These are phyloP conservation scores for Orbilia brochopaga DNA, from an alignment of 2,329 filamentous ascomycete species.

Conservation along the genomic window DNA sequence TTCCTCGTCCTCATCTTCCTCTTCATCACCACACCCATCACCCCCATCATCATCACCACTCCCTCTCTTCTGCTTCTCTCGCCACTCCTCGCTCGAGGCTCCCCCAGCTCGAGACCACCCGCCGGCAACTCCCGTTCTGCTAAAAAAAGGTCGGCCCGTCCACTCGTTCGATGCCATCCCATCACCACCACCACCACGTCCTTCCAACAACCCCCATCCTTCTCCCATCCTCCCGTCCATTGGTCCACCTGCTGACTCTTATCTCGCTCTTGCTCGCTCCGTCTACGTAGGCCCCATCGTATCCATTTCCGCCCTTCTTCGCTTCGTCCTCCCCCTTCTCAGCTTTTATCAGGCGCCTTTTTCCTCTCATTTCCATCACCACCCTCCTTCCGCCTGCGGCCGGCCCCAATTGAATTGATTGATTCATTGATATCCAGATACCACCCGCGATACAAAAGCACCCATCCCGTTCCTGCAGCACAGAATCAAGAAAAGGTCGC, in stretches of 20 bases:
- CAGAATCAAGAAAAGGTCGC: no score
- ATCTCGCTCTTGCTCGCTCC: no score
- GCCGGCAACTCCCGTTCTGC: neutral
- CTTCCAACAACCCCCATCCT: no score
- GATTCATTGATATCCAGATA: conserved; percentile 49
- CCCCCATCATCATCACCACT: conserved; percentile 6
- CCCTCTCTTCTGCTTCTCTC: conserved; percentile 22
- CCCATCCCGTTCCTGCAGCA: conserved; percentile 5
- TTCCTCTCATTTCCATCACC: conserved; percentile 25
- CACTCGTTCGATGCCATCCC: no score
- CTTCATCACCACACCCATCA: conserved; percentile 9
- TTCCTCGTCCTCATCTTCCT: conserved; percentile 9
- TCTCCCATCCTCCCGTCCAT: neutral
- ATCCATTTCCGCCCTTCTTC: neutral
- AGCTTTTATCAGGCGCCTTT: conserved; percentile 18
- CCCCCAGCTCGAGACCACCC: conserved; percentile 30
- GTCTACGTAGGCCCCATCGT: no score
- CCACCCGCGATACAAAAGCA: conserved; percentile 21
- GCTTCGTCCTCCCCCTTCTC: no score
- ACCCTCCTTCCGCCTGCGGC: conserved; percentile 48
- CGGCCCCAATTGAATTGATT: no score
- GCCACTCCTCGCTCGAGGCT: conserved; percentile 20
- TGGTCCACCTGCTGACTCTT: no score
- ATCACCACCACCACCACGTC: no score
- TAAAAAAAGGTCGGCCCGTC: conserved; percentile 8